Evolutionary conservation across 2,329 filamentous ascomycete genomes (phyloP), one percentile per base, ranked within the genome.

Genomic region (Rugonectria rugulosa): DNA sequence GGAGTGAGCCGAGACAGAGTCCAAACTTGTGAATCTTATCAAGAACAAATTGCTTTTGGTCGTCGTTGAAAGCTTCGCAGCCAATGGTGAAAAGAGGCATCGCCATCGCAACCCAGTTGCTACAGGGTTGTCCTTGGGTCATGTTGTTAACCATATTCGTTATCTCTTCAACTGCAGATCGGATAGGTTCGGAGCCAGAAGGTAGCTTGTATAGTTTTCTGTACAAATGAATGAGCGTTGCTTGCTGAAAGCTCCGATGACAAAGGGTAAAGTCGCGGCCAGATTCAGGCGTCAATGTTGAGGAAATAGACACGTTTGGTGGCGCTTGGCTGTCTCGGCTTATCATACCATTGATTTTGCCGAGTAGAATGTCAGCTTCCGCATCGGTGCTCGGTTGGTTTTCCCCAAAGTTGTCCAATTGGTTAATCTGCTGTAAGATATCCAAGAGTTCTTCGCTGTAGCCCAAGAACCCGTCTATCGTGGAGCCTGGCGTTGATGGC

Each of bases 71-170:
- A 0, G 67, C 68, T 4, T 70, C 68, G 3, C 68, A 69, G 0
- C 68, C 68, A 1, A 70, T 59, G 0, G 68, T 70, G 2, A 70
- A 70, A 1, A 70, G 29, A 0, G 68, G 68, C 68, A 70, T 70
- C 0, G 68, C 61, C 68, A 70, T 70, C 0, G 68, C 68, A 2
- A 70, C 68, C 68, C 68, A 70, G 0, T 68, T 69, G n/a, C 69
- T 66, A 6, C 68, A 69, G 0, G 68, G 66, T 15, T 68, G 60
- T 0, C 68, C 68, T 11, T 70, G 68, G 0, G 64, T 59, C 68
- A 70, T 70, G 3, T 65, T 66, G 5, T 41, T 59, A 0, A 70
- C 59, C 64, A 70, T 69, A 0, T 17, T 50, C 2, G 55, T 59
- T 0, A 70, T 69, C 0, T 38, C 53, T 0, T 44, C 12, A 2